These are phyloP conservation scores for Phialocephala sp. DNA, from an alignment of 2,329 filamentous ascomycete species.

Conservation along the genomic window DNA sequence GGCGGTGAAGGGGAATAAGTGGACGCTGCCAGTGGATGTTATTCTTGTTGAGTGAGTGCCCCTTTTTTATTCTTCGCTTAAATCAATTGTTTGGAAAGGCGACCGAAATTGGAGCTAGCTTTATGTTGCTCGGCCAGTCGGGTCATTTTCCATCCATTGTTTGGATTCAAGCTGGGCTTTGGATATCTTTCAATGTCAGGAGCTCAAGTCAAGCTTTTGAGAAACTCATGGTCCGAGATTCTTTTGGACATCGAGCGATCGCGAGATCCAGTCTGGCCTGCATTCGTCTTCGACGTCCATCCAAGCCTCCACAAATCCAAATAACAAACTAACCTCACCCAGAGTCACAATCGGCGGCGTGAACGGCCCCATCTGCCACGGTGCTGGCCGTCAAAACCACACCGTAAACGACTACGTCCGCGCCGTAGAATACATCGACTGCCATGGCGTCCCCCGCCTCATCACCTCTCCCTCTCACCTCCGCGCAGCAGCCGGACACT, in stretches of 20 bases:
- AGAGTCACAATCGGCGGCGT: slow-evolving; percentile 53
- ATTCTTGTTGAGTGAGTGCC: slow-evolving; percentile 50
- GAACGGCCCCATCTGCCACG: slow-evolving; percentile 54
- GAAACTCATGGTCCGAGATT: not conserved
- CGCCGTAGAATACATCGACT: slow-evolving; percentile 54
- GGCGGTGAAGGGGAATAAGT: slow-evolving; percentile 48
- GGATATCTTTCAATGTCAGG: not conserved
- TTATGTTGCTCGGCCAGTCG: not conserved
- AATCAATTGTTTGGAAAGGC: not conserved
- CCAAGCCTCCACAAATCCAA: not conserved
- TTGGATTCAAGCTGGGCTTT: not conserved
- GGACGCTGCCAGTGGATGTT: slow-evolving; percentile 52
- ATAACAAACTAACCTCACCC: not conserved
- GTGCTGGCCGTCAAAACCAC: slow-evolving; percentile 50
- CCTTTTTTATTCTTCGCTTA: slow-evolving; percentile 2
- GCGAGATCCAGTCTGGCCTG: too few species aligned
- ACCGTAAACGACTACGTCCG: slow-evolving; percentile 54
- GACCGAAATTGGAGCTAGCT: not conserved
- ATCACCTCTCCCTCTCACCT: slow-evolving; percentile 48
- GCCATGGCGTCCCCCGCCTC: slow-evolving; percentile 48
- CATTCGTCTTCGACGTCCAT: too few species aligned
- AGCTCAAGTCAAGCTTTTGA: not conserved
- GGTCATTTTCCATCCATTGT: not conserved
- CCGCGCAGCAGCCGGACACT: slow-evolving; percentile 51
- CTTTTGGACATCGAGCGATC: not conserved